Conservation (phyloP, 495 filamentous ascomycete species). For the Rhypophila decipiens region DNA sequence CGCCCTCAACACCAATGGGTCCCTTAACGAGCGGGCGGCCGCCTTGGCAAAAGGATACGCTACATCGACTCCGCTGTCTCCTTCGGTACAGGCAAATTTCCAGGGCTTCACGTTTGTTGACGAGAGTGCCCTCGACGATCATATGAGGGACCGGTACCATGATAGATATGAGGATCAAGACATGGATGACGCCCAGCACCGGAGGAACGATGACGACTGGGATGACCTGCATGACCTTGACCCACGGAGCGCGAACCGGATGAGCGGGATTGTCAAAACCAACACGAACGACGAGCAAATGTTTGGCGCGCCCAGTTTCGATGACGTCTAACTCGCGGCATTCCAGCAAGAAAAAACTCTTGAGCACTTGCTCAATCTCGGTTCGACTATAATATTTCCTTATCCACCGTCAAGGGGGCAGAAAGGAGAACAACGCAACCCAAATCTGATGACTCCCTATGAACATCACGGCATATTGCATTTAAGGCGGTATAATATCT, state of each 20-base stretch:
- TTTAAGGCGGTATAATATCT: constrained; percentile 17
- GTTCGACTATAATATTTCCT: constrained; percentile 1
- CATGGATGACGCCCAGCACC: constrained; percentile 41
- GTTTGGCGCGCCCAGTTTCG: constrained; percentile 70
- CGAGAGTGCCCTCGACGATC: constrained; percentile 90
- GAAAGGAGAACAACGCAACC: constrained; percentile 12
- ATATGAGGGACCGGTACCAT: constrained; percentile 59
- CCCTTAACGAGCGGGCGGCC: constrained; percentile 82
- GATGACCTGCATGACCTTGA: constrained; percentile 39
- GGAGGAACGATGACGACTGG: constrained; percentile 44
- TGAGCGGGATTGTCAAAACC: constrained; percentile 68
- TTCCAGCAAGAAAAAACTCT: too few relatives aligned
- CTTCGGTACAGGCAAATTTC: constrained; percentile 96
- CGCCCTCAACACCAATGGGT: constrained; percentile 74
- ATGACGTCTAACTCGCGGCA: constrained; percentile 41
- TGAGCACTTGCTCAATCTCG: too few relatives aligned
- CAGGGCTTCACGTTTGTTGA: constrained; percentile 98
- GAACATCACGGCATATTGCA: constrained; percentile 23
- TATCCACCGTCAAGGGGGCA: neutral
- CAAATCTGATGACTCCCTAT: constrained; percentile 18
- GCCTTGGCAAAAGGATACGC: constrained; percentile 69
- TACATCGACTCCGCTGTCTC: constrained; percentile 83
- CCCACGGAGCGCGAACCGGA: constrained; percentile 48
- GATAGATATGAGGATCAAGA: constrained; percentile 63
- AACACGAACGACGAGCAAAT: constrained; percentile 60